A percentile compares a stretch with the other conserved stretches of the same genome.
These are phyloP conservation scores for Polyporus arcularius DNA, from an alignment of 768 basidiomycete species.

Conservation along the genomic window DNA sequence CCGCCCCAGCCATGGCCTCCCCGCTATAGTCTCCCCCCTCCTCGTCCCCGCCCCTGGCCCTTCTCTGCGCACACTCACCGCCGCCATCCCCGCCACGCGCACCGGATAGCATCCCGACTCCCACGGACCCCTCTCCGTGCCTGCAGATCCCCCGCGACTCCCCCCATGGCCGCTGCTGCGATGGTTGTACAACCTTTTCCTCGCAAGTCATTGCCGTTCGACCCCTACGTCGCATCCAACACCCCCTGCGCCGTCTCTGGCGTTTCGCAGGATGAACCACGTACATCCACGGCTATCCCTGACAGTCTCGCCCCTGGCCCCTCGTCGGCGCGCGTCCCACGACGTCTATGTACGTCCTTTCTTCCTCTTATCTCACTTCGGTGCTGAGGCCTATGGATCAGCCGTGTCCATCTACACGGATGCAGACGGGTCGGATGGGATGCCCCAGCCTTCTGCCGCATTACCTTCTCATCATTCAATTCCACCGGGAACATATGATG, in stretches of 20 bases:
- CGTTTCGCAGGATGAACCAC: background rate
- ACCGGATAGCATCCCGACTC: background rate
- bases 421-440: background rate
- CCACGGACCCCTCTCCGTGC: constrained; percentile 9
- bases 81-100: background rate
- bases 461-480: background rate
- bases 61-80: background rate
- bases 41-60: background rate
- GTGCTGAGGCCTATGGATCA: background rate
- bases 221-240: background rate
- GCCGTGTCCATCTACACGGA: background rate
- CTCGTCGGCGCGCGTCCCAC: background rate
- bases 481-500: background rate
- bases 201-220: background rate
- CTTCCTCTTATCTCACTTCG: background rate
- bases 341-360: background rate
- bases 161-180: constrained; percentile 5
- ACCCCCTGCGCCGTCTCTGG: background rate
- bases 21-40: background rate
- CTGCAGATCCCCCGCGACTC: constrained; percentile 15
- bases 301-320: background rate
- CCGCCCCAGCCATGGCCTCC: background rate
- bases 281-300: background rate
- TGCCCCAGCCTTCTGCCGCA: background rate
- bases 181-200: constrained; percentile 2